phyloP scores from a whole-genome alignment of 805 yeast genomes.

The Isabelozyma pseudorhagii region DNA sequence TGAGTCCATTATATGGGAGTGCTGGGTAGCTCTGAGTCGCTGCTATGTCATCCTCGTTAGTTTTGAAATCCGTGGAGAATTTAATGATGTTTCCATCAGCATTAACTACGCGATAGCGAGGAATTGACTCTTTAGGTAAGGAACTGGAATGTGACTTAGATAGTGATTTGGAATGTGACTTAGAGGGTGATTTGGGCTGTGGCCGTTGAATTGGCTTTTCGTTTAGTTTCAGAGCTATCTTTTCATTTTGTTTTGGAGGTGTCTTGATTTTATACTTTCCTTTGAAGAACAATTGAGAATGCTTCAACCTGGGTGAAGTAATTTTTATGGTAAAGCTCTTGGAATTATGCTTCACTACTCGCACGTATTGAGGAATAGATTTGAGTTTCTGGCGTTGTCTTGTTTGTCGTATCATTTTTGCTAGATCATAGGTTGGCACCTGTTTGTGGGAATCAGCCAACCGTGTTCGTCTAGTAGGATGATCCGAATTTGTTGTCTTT shows the following conservation, averaged over 20 bases:
- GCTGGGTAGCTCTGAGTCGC: slow-evolving; percentile 33
- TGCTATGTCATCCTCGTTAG: background rate
- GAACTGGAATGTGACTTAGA: background rate
- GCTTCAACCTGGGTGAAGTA: background rate
- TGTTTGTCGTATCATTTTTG: slow-evolving; percentile 14
- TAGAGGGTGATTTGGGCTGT: too few relatives aligned
- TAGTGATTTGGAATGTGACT: too few relatives aligned
- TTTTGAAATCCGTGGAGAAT: background rate
- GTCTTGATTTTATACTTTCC: background rate
- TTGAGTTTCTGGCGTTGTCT: background rate
- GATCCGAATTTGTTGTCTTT: background rate
- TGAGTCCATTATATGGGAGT: slow-evolving; percentile 66
- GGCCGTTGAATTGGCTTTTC: background rate
- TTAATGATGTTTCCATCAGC: background rate
- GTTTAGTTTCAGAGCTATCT: background rate
- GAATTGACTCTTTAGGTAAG: background rate
- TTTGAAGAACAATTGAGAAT: background rate
- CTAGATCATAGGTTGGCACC: slow-evolving; percentile 14
- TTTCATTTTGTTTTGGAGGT: background rate
- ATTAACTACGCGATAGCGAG: background rate
- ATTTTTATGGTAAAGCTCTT: background rate
- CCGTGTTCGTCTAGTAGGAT: background rate
- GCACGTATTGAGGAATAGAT: background rate
- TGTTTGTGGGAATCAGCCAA: background rate
- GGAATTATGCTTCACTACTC: background rate